Conservation (phyloP, 1,284 basidiomycete genomes). For the Meripilus lineatus region DNA sequence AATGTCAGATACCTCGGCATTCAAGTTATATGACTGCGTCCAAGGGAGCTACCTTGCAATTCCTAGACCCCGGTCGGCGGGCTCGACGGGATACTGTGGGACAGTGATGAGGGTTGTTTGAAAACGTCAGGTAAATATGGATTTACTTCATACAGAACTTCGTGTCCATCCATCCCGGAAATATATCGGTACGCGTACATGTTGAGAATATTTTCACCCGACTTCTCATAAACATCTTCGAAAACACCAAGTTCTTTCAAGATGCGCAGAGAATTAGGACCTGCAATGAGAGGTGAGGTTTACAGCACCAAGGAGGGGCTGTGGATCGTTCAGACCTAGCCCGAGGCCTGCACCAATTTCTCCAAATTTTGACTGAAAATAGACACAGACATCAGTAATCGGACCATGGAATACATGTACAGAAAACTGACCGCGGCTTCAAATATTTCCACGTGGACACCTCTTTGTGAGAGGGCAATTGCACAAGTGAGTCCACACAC, state of each 20-base stretch:
- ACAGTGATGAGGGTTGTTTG: neutral
- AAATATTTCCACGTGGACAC: slow-evolving; percentile 15
- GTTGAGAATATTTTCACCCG: slow-evolving; percentile 1
- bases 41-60: slow-evolving; percentile 34
- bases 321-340: slow-evolving; percentile 5
- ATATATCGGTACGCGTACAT: slow-evolving; percentile 13
- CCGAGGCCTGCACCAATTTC: slow-evolving; percentile 13
- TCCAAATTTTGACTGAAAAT: slow-evolving; percentile 7
- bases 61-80: slow-evolving; percentile 16
- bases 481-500: slow-evolving; percentile 17
- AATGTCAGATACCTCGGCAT: no score
- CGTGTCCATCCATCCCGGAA: slow-evolving; percentile 37
- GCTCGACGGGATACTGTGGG: neutral
- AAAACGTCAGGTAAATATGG: neutral
- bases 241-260: slow-evolving; percentile 7
- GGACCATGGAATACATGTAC: neutral
- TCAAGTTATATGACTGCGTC: neutral
- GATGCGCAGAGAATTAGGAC: slow-evolving; percentile 9
- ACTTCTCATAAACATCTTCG: slow-evolving; percentile 7
- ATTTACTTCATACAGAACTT: slow-evolving; percentile 42
- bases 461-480: slow-evolving; percentile 13
- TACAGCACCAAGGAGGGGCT: neutral
- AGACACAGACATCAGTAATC: neutral
- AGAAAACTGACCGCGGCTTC: slow-evolving; percentile 15
- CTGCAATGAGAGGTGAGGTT: slow-evolving; percentile 2